Evolutionary conservation across 306 rosid genomes (phyloP), one percentile per base, ranked within the genome.

Genomic region (Fragaria iinumae): DNA sequence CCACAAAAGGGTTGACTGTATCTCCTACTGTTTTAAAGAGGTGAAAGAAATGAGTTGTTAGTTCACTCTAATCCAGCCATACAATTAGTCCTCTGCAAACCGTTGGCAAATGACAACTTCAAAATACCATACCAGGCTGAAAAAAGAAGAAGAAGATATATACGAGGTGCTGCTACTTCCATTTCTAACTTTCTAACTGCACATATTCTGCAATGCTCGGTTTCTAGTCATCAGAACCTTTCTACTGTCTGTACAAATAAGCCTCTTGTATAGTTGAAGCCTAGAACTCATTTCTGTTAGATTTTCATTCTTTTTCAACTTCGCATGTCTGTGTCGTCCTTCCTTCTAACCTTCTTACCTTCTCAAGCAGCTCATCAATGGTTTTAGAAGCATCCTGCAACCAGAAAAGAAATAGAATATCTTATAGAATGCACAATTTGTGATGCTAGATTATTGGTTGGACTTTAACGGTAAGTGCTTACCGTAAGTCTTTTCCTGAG

Each of bases 401-500:
- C 57, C 70, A 39, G 71, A 18, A 55, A 55, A 32, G 0, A 43
- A 13, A 34, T 5, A 50, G 5, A 17, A 29, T 20, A n/a, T 9
- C 47, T 56, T 57, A 72, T 34, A 72, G 62, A 70, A 60, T 74
- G 65, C 25, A 71, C 32, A 16, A 63, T 8, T 23, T 53, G 9
- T 23, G 3, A 29, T 47, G 59, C 29, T 18, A 4, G 18, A 47
- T 6, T 36, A n/a, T 10, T 9, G n/a, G 70, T 27, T 8, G 20
- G 18, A 74, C n/a, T 60, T 29, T 6, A 29, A 18, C 6, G 75
- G 5, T 38, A 5, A 27, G 25, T 27, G 4, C 71, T 25, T 6
- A 84, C 88, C 69, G 8, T 66, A 25, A 78, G 39, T 3, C 49
- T 89, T 80, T 74, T 84, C 77, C 90, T 81, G 80, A 92, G 75